Percentiles rank a stretch among this genome's conserved stretches.
Conservation (phyloP, 2,329 filamentous ascomycete species). For the Fusarium fujikuroi region DNA sequence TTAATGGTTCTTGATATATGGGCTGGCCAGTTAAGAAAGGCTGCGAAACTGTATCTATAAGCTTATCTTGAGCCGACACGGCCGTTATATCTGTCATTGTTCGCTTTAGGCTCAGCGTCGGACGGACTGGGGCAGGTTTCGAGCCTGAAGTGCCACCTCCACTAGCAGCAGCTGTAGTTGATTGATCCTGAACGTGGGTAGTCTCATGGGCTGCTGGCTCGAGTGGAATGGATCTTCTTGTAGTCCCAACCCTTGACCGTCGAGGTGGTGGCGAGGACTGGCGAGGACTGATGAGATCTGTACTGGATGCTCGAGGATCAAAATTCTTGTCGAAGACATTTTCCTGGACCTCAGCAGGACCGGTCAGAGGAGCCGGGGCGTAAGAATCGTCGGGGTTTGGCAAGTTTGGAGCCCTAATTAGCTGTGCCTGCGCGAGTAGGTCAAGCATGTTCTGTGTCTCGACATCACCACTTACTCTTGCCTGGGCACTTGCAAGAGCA, state of each 20-base stretch:
- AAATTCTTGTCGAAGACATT: slow-evolving; percentile 92
- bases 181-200: slow-evolving; percentile 56
- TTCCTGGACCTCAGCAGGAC: slow-evolving; percentile 77
- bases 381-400: slow-evolving; percentile 58
- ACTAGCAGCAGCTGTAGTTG: slow-evolving; percentile 65
- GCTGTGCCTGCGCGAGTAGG: slow-evolving; percentile 81
- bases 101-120: slow-evolving; percentile 75
- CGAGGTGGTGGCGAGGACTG: slow-evolving; percentile 48
- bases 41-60: slow-evolving; percentile 85
- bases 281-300: slow-evolving; percentile 57
- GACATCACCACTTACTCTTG: slow-evolving; percentile 81
- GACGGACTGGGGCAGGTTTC: slow-evolving; percentile 66
- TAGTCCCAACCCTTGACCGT: slow-evolving; percentile 29
- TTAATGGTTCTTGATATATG: slow-evolving; percentile 50
- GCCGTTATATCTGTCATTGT: slow-evolving; percentile 87
- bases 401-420: slow-evolving; percentile 76
- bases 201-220: slow-evolving; percentile 35
- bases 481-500: slow-evolving; percentile 84
- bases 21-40: slow-evolving; percentile 71
- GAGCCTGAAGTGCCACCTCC: slow-evolving; percentile 64
- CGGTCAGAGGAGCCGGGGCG: slow-evolving; percentile 73
- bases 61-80: slow-evolving; percentile 79
- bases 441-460: slow-evolving; percentile 94
- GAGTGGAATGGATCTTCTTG: slow-evolving; percentile 25
- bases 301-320: slow-evolving; percentile 62